phyloP scores from a whole-genome alignment of 257 asterid genomes.

The Sherardia arvensis region DNA sequence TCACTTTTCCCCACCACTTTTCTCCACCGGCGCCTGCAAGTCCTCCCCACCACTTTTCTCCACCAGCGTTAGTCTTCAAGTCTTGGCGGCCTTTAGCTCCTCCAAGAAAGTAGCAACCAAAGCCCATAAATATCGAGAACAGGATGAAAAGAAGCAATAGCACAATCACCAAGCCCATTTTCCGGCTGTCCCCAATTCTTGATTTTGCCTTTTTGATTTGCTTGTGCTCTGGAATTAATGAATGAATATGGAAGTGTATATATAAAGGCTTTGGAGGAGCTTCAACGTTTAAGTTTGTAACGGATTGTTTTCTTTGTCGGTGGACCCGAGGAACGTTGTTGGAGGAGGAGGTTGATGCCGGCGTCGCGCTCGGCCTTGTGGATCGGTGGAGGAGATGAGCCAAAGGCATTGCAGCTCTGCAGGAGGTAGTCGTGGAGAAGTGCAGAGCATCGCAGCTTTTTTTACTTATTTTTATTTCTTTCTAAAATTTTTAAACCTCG shows the following conservation, averaged over 20 bases:
- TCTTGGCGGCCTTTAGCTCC: constrained; percentile 77
- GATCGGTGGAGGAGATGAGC: no score
- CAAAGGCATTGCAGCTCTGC: no score
- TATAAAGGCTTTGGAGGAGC: not conserved
- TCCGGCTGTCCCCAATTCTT: no score
- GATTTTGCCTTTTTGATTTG: not conserved
- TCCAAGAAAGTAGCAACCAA: constrained; percentile 77
- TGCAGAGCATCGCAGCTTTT: no score
- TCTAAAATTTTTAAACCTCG: no score
- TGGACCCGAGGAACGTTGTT: not conserved
- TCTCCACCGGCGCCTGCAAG: no score
- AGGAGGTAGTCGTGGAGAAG: no score
- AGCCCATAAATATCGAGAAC: constrained; percentile 58
- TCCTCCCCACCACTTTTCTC: no score
- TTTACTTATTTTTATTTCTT: no score
- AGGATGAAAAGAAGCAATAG: constrained; percentile 65
- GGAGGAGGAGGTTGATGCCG: no score
- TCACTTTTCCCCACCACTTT: no score
- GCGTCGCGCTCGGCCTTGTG: no score
- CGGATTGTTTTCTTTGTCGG: constrained; percentile 8
- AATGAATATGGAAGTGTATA: not conserved
- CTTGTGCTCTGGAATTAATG: not conserved
- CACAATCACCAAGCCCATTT: constrained; percentile 86
- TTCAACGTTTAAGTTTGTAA: constrained; percentile 13
- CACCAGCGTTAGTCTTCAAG: constrained; percentile 43